Conservation (phyloP, 352 stramenopile species). For the Thraustochytrium sp. region DNA sequence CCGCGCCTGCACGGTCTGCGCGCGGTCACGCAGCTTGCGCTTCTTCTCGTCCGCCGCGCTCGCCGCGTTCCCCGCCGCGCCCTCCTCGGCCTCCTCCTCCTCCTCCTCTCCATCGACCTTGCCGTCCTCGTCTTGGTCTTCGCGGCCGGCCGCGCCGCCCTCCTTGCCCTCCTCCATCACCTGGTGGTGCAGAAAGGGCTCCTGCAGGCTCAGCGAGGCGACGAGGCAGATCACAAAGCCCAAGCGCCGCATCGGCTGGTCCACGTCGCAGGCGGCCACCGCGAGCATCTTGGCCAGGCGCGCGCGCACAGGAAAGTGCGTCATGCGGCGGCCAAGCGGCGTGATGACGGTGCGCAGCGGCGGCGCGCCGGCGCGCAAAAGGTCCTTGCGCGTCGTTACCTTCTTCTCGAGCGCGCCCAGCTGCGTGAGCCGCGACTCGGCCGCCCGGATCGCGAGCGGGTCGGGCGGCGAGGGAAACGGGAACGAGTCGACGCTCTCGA, state of each 20-base stretch:
- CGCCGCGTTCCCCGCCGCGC: not conserved
- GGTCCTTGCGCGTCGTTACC: not conserved
- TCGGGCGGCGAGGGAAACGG: conserved; percentile 91
- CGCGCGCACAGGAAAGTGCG: conserved; percentile 73
- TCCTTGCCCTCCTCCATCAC: conserved; percentile 26
- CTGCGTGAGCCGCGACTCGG: conserved; percentile 72
- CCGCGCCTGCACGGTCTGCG: conserved; percentile 14
- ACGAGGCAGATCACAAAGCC: conserved; percentile 45
- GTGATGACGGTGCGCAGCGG: conserved; percentile 57
- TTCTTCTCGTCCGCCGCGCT: conserved; percentile 36
- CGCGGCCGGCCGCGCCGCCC: not conserved
- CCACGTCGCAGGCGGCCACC: conserved; percentile 36
- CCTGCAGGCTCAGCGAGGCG: conserved; percentile 47
- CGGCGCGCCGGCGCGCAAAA: not conserved
- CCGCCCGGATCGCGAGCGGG: conserved; percentile 69
- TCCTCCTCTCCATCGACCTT: conserved; percentile 12
- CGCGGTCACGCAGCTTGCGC: conserved; percentile 34
- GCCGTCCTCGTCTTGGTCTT: conserved; percentile 1
- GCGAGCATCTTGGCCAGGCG: conserved; percentile 82
- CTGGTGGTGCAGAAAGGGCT: conserved; percentile 48
- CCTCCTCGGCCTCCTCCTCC: not conserved
- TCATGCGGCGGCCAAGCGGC: conserved; percentile 66
- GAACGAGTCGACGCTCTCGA: conserved; percentile 87
- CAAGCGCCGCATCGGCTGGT: conserved; percentile 4
- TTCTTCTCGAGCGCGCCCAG: conserved; percentile 56